Percentiles rank a stretch among this genome's conserved stretches.
These are phyloP conservation scores for Silene uniflora DNA, from an alignment of 148 eudicot species.

Conservation along the genomic window DNA sequence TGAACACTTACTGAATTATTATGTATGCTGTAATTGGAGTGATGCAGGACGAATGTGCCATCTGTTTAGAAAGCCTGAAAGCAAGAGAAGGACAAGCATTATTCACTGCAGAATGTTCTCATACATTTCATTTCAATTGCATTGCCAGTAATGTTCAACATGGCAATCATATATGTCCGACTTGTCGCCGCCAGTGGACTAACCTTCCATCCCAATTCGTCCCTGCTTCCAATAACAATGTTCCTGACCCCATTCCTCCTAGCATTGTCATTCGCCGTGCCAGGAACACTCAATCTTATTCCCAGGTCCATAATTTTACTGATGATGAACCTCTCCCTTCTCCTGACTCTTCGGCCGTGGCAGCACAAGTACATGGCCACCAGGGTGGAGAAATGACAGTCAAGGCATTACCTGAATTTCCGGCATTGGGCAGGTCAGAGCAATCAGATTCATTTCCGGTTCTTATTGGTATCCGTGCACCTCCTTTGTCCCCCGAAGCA, in stretches of 20 bases:
- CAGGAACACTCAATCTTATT: not conserved
- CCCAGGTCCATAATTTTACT: not conserved
- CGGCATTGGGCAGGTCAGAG: constrained; percentile 18
- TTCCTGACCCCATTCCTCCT: not conserved
- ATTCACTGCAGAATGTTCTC: constrained; percentile 44
- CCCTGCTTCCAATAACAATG: not conserved
- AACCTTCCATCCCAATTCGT: constrained; percentile 31
- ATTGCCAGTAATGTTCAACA: constrained; percentile 34
- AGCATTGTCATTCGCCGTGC: not conserved
- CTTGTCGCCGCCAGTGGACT: constrained; percentile 40
- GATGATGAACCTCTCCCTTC: constrained; percentile 29
- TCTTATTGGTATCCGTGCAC: constrained; percentile 30
- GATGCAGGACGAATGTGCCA: constrained; percentile 32
- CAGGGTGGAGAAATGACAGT: constrained; percentile 8
- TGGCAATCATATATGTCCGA: constrained; percentile 41
- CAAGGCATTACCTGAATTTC: constrained; percentile 28
- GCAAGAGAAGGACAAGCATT: constrained; percentile 37
- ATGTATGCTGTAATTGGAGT: not conserved
- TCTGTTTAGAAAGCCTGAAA: constrained; percentile 30
- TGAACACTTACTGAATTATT: not conserved
- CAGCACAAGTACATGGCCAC: not conserved
- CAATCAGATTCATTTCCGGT: constrained; percentile 26
- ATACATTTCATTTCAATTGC: constrained; percentile 37
- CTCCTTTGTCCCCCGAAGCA: constrained; percentile 26
- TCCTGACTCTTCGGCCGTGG: not conserved